phyloP scores from a whole-genome alignment of 192 early-diverging fungal genomes.

The Rhizoclosmatium globosum region DNA sequence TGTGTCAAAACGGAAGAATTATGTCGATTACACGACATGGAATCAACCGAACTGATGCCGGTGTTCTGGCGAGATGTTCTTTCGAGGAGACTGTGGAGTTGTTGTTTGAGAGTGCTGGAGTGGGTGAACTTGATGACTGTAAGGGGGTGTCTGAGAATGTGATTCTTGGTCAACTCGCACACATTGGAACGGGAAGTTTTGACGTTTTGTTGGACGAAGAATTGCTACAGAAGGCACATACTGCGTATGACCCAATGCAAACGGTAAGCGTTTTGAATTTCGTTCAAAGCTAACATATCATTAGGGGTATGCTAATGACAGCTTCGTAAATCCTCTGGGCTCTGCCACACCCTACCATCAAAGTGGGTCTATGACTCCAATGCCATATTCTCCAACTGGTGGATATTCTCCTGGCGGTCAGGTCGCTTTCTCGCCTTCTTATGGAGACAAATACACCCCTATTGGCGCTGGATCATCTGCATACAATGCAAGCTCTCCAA shows the following conservation, averaged over 20 bases:
- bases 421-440: slow-evolving; percentile 84
- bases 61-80: slow-evolving; percentile 92
- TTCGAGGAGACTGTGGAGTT: slow-evolving; percentile 99
- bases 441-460: slow-evolving; percentile 30
- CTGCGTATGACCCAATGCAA: slow-evolving; percentile 16
- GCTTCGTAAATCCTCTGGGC: not conserved
- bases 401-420: slow-evolving; percentile 65
- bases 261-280: not conserved
- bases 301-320: no score
- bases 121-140: slow-evolving; percentile 93
- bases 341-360: slow-evolving; percentile 79
- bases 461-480: slow-evolving; percentile 77
- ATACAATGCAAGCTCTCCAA: not conserved
- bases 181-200: slow-evolving; percentile 93
- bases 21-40: slow-evolving; percentile 99
- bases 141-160: slow-evolving; percentile 97
- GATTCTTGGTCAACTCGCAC: slow-evolving; percentile 96
- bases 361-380: slow-evolving; percentile 38
- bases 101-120: slow-evolving; percentile 92
- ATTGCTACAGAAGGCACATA: slow-evolving; percentile 76
- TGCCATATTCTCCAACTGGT: slow-evolving; percentile 40
- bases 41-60: slow-evolving; percentile 95
- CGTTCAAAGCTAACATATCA: no score
- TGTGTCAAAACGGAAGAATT: slow-evolving; percentile 91
- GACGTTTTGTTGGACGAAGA: slow-evolving; percentile 95